Evolutionary conservation across 768 basidiomycete species (phyloP), one percentile per base, ranked within the genome.

Genomic region (Psilocybe cubensis): DNA sequence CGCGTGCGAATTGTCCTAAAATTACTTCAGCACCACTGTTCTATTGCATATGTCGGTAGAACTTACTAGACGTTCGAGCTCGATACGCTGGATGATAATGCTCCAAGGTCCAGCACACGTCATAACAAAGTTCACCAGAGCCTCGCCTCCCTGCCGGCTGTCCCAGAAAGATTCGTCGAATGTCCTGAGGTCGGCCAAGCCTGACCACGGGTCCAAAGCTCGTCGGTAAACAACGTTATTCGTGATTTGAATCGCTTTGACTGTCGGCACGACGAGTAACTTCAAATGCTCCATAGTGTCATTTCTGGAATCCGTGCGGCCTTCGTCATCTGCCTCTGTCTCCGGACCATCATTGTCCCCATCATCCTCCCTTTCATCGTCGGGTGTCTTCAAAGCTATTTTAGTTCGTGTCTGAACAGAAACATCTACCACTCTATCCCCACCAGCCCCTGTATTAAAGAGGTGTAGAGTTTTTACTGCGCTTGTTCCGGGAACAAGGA

Each of bases 351-450:
- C 48, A 23, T 54, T 56, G 8, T 58, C 57, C 4, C 56, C 59
- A 29, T 57, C 57, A 3, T 54, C 62, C 25, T 68, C 64, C 58
- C 53, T 57, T 14, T 60, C 60, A 23, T 42, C 58, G 18, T 56
- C 60, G 5, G 67, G 65, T 17, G 53, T 61, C 54, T 67, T 63
- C 21, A 64, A 58, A 27, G 35, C 54, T 52, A 14, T 64, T 52
- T 33, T 43, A 51, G 80, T 67, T 21, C 75, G 77, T 8, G 92
- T 88, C 54, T 87, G 88, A 31, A 96, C 74, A 0, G 93, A 94
- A 31, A 96, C 75, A 66, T 97, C 95, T 52, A 97, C 70, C 42
- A 85, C 79, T 42, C 94, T 83, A 51, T 90, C 84, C 1, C 90
- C 92, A 1, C 83, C 74, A 1, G 80, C 81, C 12, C 92, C 88